Percentiles rank a stretch among this genome's conserved stretches.
phyloP scores from a whole-genome alignment of 176 grass and related monocot genomes.

The Bromus sterilis region DNA sequence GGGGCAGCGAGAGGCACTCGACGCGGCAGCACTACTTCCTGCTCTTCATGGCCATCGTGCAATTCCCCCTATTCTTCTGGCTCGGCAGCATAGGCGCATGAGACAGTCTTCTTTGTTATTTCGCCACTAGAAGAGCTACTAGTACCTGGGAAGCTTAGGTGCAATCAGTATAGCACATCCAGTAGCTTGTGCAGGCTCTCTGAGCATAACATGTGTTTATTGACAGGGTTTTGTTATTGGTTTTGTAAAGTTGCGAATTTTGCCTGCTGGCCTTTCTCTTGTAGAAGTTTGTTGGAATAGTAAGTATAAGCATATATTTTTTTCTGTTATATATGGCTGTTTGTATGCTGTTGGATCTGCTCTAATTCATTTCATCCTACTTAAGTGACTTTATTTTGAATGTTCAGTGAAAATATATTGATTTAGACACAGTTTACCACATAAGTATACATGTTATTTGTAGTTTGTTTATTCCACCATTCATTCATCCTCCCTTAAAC shows the following conservation, averaged over 20 bases:
- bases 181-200: background rate
- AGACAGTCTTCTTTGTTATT: background rate
- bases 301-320: background rate
- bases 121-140: background rate
- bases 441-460: too few relatives aligned
- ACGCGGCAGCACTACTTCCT: conserved; percentile 72
- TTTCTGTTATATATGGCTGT: background rate
- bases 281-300: background rate
- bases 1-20: conserved; percentile 60
- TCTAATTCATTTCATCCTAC: background rate
- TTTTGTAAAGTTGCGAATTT: background rate
- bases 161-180: background rate
- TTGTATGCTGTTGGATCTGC: background rate
- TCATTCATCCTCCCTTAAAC: too few relatives aligned
- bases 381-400: background rate
- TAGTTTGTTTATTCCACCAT: background rate
- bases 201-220: background rate
- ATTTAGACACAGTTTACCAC: background rate
- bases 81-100: conserved; percentile 60
- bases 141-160: background rate
- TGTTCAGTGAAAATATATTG: background rate
- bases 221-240: background rate
- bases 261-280: background rate
- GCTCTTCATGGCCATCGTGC: conserved; percentile 69
- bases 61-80: conserved; percentile 86